Base-by-base conservation (phyloP, 495 filamentous ascomycete genomes). In the Xylaria curta region DNA sequence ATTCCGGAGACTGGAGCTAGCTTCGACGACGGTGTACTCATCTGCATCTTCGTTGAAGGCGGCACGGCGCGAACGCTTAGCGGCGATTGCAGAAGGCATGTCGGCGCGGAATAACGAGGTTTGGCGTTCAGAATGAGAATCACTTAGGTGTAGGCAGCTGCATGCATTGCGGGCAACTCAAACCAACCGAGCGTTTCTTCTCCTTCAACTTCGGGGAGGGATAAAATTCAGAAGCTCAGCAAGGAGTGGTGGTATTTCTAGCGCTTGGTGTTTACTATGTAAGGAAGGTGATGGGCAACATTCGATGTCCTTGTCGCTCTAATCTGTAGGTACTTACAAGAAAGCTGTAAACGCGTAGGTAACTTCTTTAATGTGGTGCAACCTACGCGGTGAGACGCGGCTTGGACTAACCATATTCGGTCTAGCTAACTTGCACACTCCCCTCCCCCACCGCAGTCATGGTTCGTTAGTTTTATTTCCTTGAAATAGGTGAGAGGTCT, bases 11-110 rank as follows among this genome's bases (percentile, higher is more conserved):
- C 75, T 81, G 13, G 85, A 86, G 69, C 78, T 83, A 13, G 84
- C 64, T 47, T 81, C 80, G 51, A 82, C 80, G 17, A 86, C 76
- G 24, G 86, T 84, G 17, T 84, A 74, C 44, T 81, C 78, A 33
- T 89, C 85, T n/a, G 79, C 82, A n/a, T 85, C 81, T n/a, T 82
- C 80, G 6, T 78, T 69, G 51, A 78, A 75, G 21, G 67, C 72
- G 28, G 70, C 75, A 26, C 61, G 75, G 21, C 87, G 85, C 31
- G 78, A 73, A 68, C 89, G 85, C 76, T 90, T 90, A 46, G 81
- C 66, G 8, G 81, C 76, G 21, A 82, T 77, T 83, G 86, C 84
- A 13, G 75, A 74, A 56, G 76, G 67, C 72, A 79, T 79, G 33
- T 40, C 36, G 70, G 33, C 33, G 56, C 44, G 54, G 64, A 46